Evolutionary conservation across 805 yeast species (phyloP), one percentile per base, ranked within the genome.

Genomic region (Maudiozyma barnettii): DNA sequence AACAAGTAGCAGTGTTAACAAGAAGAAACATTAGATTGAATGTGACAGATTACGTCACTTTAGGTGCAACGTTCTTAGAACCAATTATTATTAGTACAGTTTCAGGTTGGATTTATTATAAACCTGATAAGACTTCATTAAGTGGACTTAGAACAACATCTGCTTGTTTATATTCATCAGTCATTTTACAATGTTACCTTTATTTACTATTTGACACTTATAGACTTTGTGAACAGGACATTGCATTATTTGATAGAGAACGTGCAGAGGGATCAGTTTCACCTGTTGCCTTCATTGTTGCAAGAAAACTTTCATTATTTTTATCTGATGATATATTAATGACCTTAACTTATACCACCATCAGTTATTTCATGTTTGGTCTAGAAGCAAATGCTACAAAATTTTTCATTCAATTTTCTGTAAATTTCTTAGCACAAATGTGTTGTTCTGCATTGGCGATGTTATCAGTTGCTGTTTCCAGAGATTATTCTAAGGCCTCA

Each of bases 351-450:
- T 85, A 76, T 62, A 72, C 86, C 0, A 54, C 73, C 0, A 75
- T 83, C 18, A 75, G 87, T 0, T 88, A 81, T 58, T 87, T 81
- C 65, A 81, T 87, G 91, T 76, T 78, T 68, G 95, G 95, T 0
- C 67, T 87, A 38, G 63, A 84, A 31, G 63, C 71, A 0, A 71
- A 68, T 33, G 65, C 74, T 0, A 66, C 68, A 7, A 69, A 73
- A 44, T 87, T 82, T 57, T 83, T 82, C 52, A 70, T 77, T 2
- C 87, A 73, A 62, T 82, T 82, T 61, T 73, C 80, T 3, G 73
- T 78, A 6, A 69, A 72, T 9, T 59, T 86, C n/a, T 54, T 86
- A 26, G 74, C 73, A 18, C 81, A 79, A 48, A 65, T 79, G 52
- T 70, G 58, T 5, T 57, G 63, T 39, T 52, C 64, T 18, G 60